phyloP scores from a whole-genome alignment of 83 land plant species.

The Diphasiastrum complanatum region DNA sequence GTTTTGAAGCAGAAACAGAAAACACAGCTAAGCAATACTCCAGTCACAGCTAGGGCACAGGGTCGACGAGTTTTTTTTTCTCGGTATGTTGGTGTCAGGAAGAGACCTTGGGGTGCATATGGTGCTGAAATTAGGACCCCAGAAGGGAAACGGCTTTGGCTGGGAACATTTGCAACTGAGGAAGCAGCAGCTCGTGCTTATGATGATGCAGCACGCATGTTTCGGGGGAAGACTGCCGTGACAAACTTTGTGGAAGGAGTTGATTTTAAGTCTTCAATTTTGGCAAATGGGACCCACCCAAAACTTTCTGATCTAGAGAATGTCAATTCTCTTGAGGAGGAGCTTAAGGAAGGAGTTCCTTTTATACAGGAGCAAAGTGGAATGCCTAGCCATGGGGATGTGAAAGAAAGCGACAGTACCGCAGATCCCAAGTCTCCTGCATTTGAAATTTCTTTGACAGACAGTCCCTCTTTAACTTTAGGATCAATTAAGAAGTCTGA shows the following conservation, averaged over 20 bases:
- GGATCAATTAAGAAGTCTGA: no score
- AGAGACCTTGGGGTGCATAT: conserved; percentile 47
- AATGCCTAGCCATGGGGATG: background rate
- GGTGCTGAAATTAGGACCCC: conserved; percentile 50
- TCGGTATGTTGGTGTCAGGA: conserved; percentile 39
- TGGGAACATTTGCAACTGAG: conserved; percentile 43
- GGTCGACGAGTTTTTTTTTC: conserved; percentile 31
- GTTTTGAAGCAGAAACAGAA: conserved; percentile 16
- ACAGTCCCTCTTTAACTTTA: no score
- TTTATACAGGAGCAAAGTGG: background rate
- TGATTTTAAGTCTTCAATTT: conserved; percentile 13
- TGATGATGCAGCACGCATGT: conserved; percentile 37
- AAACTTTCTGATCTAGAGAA: conserved; percentile 6
- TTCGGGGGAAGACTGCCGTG: conserved; percentile 33
- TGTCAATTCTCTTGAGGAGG: background rate
- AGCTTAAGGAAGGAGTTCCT: background rate
- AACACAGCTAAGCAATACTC: background rate
- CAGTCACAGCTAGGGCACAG: background rate
- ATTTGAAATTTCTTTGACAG: no score
- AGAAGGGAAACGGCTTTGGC: conserved; percentile 43
- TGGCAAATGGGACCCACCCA: background rate
- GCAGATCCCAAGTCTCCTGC: no score
- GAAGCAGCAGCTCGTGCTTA: conserved; percentile 46
- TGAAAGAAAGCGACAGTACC: no score
- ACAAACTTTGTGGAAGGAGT: conserved; percentile 30